phyloP scores from a whole-genome alignment of 2,329 filamentous ascomycete genomes.

The Gremmenia infestans region DNA sequence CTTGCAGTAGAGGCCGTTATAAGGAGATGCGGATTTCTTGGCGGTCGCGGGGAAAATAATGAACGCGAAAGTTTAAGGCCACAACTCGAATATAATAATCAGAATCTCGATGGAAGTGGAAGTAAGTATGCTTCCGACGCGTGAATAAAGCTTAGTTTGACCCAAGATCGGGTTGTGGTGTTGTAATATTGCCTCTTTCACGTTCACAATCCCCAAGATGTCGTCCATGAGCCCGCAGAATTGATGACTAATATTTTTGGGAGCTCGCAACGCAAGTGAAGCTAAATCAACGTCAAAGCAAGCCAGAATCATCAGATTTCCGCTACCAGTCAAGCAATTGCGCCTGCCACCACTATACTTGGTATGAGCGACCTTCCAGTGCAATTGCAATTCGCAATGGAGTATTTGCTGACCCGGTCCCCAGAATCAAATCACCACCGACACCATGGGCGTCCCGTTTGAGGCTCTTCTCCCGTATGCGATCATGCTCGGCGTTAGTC shows the following conservation, averaged over 20 bases:
- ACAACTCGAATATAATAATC: conserved; percentile 17
- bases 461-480: conserved; percentile 38
- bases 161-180: conserved; percentile 22
- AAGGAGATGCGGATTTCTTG: conserved; percentile 4
- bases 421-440: conserved; percentile 19
- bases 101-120: conserved; percentile 17
- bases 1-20: conserved; percentile 2
- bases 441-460: conserved; percentile 38
- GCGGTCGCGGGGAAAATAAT: conserved; percentile 8
- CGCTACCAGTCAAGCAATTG: conserved; percentile 15
- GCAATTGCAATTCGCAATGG: neutral
- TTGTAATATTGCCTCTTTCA: conserved; percentile 22
- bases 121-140: conserved; percentile 27
- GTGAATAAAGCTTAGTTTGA: conserved; percentile 28
- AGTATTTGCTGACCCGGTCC: conserved; percentile 7
- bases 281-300: conserved; percentile 18
- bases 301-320: conserved; percentile 7
- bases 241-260: neutral
- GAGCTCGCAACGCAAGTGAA: conserved; percentile 5
- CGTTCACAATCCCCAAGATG: conserved; percentile 13
- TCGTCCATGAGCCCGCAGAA: conserved; percentile 12
- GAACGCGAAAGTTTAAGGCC: conserved; percentile 24
- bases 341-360: conserved; percentile 17
- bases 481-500: conserved; percentile 36
- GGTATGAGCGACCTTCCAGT: conserved; percentile 9